Evolutionary conservation across 768 basidiomycete species (phyloP), one percentile per base, ranked within the genome.

Genomic region (Collybia mongolica): DNA sequence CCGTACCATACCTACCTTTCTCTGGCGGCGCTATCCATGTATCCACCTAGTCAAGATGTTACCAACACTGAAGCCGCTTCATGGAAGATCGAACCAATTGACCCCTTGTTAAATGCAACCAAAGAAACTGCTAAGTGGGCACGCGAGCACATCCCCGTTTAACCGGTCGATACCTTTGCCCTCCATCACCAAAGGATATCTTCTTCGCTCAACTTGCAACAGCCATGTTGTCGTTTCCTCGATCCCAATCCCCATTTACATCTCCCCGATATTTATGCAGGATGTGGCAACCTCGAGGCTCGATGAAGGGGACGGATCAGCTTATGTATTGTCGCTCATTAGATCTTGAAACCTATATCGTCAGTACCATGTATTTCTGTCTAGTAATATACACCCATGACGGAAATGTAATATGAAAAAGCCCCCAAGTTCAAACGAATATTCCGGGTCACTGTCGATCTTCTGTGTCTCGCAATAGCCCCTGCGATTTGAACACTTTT

Each of bases 1-100:
- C 93, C 96, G 0, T 96, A 93, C 61, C 96, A 99, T 60, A 97
- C 95, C 0, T 98, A 98, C 65, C 74, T 98, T 24, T 83, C 91
- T 2, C 70, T 97, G 29, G 94, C 96, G 0, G 86, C 90, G 0
- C 60, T 95, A 17, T 75, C 91, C 1, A 76, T 95, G 60, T 82
- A 79, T 65, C 72, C 81, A 26, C 77, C 79, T n/a, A 61, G 60
- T 3, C 45, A 59, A 24, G 65, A 66, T 9, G 67, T 61, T 9
- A 67, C 62, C 35, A 65, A 61, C 26, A 36, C 56, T 4, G 56
- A 66, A 12, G 42, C 64, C 14, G 56, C 55, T 40, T 70, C 80
- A 20, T 88, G 88, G 85, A 68, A 62, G 24, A 74, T 95, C 9
- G 72, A 75, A 22, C 64, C 70, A 1, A 64, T 95, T 18, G 83